These are phyloP conservation scores for Copromyces sp. DNA, from an alignment of 495 filamentous ascomycete species.

Conservation along the genomic window DNA sequence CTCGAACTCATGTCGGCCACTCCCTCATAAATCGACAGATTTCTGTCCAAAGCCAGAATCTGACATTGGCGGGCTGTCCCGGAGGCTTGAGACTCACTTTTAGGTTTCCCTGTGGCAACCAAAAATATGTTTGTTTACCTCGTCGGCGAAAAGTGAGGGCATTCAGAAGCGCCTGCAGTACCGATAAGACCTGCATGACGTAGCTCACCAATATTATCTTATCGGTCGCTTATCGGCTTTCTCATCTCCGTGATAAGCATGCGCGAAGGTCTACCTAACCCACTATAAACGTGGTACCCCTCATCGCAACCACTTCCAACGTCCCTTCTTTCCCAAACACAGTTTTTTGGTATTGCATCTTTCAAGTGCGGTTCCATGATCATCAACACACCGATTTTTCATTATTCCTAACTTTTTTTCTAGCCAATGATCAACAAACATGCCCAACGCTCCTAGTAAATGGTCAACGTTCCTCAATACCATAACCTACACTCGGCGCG, in stretches of 20 bases:
- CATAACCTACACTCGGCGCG: background rate
- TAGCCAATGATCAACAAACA: background rate
- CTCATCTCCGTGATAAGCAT: background rate
- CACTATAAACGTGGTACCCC: background rate
- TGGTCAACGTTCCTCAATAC: background rate
- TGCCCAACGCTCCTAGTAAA: background rate
- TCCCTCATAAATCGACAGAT: background rate
- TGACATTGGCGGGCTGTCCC: too few species aligned
- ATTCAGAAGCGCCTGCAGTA: background rate
- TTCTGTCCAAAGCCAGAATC: background rate
- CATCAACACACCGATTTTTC: background rate
- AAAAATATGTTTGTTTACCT: background rate
- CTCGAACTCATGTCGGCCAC: background rate
- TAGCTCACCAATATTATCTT: background rate
- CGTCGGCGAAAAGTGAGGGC: background rate
- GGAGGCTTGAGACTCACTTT: background rate
- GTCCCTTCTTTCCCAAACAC: background rate
- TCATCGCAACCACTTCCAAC: background rate
- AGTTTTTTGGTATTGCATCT: background rate
- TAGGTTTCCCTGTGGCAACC: background rate
- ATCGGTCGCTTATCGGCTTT: background rate
- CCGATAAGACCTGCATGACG: background rate
- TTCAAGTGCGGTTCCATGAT: background rate
- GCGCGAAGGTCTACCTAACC: background rate
- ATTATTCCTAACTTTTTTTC: background rate